A percentile compares a stretch with the other conserved stretches of the same genome.
phyloP scores from a whole-genome alignment of 1,139 yeast species.

The Saccharomyces hybrid region DNA sequence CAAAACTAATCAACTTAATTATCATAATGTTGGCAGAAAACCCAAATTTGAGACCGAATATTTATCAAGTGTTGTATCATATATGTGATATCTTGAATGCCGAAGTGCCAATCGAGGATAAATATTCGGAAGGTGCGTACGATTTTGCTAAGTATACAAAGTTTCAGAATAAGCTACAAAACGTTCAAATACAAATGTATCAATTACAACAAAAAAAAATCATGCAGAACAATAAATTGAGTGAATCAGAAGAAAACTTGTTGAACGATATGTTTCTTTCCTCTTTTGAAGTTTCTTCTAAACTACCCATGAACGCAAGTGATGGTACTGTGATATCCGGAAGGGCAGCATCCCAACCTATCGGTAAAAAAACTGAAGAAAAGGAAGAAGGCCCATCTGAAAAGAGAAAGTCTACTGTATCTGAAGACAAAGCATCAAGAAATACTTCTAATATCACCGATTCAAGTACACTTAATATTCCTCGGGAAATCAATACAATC shows the following conservation, averaged over 20 bases:
- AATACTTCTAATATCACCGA: conserved; percentile 3
- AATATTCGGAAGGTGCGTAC: conserved; percentile 35
- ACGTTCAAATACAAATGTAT: conserved; percentile 28
- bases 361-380: not conserved
- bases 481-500: not conserved
- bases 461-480: not conserved
- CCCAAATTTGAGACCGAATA: conserved; percentile 78
- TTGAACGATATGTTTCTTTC: conserved; percentile 24
- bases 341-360: not conserved
- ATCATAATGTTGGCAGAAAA: conserved; percentile 71
- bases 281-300: conserved; percentile 28
- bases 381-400: not conserved
- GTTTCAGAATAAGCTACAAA: conserved; percentile 33
- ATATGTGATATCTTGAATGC: conserved; percentile 50
- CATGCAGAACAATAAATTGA: conserved; percentile 13
- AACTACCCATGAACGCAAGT: conserved; percentile 19
- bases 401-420: conserved; percentile 7
- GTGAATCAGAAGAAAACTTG: conserved; percentile 13
- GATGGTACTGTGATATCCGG: too few species aligned
- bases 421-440: conserved; percentile 10
- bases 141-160: conserved; percentile 33
- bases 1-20: conserved; percentile 63
- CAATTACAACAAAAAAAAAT: conserved; percentile 22
- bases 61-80: conserved; percentile 72
- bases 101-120: conserved; percentile 46